A percentile compares a stretch with the other conserved stretches of the same genome.
Evolutionary conservation across 495 filamentous ascomycete genomes (phyloP).

Genomic region (Aspergillus sclerotiicarbonarius): DNA sequence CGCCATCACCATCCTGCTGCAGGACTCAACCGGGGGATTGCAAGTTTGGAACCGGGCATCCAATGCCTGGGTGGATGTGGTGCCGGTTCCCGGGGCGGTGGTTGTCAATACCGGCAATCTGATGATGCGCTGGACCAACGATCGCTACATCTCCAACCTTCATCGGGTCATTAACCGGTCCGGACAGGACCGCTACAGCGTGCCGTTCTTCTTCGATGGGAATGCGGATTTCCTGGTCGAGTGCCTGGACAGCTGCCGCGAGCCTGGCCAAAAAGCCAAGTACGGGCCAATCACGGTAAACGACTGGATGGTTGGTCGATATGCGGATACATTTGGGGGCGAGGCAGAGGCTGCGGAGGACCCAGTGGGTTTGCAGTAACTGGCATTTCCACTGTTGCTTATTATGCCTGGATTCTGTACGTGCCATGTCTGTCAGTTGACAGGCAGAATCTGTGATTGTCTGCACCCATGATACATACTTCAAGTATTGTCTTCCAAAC

Average conservation of each 20-base stretch:
- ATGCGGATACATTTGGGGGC: constrained; percentile 25
- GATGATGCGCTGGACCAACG: constrained; percentile 32
- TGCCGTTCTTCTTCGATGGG: constrained; percentile 34
- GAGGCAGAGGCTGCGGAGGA: constrained; percentile 5
- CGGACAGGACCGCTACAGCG: constrained; percentile 23
- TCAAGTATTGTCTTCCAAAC: neutral
- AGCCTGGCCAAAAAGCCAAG: constrained; percentile 10
- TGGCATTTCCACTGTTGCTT: neutral
- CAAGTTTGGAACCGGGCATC: constrained; percentile 40
- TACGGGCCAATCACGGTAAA: constrained; percentile 27
- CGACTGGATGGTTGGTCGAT: constrained; percentile 24
- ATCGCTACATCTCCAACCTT: constrained; percentile 25
- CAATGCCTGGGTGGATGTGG: constrained; percentile 28
- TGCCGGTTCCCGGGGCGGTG: constrained; percentile 34
- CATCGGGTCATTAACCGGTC: constrained; percentile 31
- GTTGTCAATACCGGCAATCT: constrained; percentile 52
- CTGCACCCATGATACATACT: too few relatives aligned
- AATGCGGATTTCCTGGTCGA: constrained; percentile 23
- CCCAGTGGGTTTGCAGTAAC: neutral
- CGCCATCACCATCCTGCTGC: constrained; percentile 45
- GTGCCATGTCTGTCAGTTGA: too few relatives aligned
- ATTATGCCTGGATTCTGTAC: too few relatives aligned
- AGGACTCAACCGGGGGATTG: constrained; percentile 38
- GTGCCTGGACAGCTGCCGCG: constrained; percentile 22
- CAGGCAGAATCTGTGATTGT: too few relatives aligned